These are phyloP conservation scores for Diaporthe vaccinii DNA, from an alignment of 2,329 filamentous ascomycete genomes.

Conservation along the genomic window DNA sequence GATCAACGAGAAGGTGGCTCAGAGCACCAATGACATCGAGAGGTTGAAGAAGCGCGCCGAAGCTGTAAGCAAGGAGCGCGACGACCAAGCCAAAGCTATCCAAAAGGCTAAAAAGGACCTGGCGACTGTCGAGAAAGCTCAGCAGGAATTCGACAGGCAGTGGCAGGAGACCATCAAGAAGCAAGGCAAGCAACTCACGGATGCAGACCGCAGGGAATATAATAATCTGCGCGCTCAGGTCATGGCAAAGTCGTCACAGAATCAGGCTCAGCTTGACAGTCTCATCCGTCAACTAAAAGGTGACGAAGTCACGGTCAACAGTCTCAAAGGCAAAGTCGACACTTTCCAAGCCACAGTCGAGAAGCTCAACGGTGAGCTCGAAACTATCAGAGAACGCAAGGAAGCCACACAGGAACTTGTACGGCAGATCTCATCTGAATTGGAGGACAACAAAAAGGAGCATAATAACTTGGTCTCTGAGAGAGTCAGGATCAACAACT, in stretches of 20 bases:
- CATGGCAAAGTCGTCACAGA: slow-evolving; percentile 82
- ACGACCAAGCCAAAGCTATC: slow-evolving; percentile 76
- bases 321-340: slow-evolving; percentile 89
- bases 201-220: slow-evolving; percentile 90
- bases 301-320: slow-evolving; percentile 91
- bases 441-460: slow-evolving; percentile 90
- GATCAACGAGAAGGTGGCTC: slow-evolving; percentile 90
- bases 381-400: slow-evolving; percentile 77
- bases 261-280: slow-evolving; percentile 87
- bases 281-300: slow-evolving; percentile 91
- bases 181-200: slow-evolving; percentile 87
- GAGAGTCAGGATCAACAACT: slow-evolving; percentile 83
- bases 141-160: slow-evolving; percentile 88
- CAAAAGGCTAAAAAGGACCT: slow-evolving; percentile 85
- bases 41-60: slow-evolving; percentile 77
- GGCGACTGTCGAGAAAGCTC: slow-evolving; percentile 87
- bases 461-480: slow-evolving; percentile 89
- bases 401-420: slow-evolving; percentile 72
- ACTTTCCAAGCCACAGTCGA: slow-evolving; percentile 79
- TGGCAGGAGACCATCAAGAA: slow-evolving; percentile 88
- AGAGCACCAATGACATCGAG: slow-evolving; percentile 79
- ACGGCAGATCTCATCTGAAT: slow-evolving; percentile 80
- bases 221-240: slow-evolving; percentile 87
- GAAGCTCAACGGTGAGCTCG: slow-evolving; percentile 80
- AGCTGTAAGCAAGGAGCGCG: slow-evolving; percentile 81